These are phyloP conservation scores for Colletotrichum sp. DNA, from an alignment of 2,329 filamentous ascomycete genomes.

Conservation along the genomic window DNA sequence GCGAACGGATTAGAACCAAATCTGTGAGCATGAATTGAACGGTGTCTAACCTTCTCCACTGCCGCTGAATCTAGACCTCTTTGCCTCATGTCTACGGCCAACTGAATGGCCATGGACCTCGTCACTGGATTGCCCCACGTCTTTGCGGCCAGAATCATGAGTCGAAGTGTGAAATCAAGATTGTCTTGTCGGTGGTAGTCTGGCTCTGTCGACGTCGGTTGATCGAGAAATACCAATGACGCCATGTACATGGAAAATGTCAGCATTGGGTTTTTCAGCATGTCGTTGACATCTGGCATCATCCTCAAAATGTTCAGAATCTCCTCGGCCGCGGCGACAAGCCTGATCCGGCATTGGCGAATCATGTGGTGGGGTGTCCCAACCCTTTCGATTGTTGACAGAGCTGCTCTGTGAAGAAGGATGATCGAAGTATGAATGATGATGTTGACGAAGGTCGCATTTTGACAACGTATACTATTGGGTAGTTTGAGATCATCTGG, in stretches of 20 bases:
- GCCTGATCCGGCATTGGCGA: slow-evolving; percentile 69
- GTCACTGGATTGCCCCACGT: slow-evolving; percentile 65
- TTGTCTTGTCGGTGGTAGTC: slow-evolving; percentile 49
- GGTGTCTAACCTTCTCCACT: slow-evolving; percentile 25
- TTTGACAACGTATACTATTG: slow-evolving; percentile 61
- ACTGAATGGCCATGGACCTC: slow-evolving; percentile 72
- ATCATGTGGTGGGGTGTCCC: slow-evolving; percentile 41
- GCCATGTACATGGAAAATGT: slow-evolving; percentile 76
- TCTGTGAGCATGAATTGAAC: rapidly evolving
- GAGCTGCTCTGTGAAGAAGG: slow-evolving; percentile 72
- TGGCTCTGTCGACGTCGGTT: slow-evolving; percentile 59
- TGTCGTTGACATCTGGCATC: slow-evolving; percentile 41
- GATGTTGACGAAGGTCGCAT: slow-evolving; percentile 67
- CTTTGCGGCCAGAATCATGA: slow-evolving; percentile 68
- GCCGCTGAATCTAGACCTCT: slow-evolving; percentile 28
- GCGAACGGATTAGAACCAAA: not conserved
- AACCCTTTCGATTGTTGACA: slow-evolving; percentile 71
- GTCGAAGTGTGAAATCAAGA: slow-evolving; percentile 70
- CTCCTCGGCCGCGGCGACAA: slow-evolving; percentile 70
- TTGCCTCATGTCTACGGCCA: slow-evolving; percentile 68
- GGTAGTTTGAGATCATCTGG: slow-evolving; percentile 66
- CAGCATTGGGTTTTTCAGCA: slow-evolving; percentile 72
- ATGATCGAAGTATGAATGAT: slow-evolving; percentile 72
- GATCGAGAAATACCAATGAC: slow-evolving; percentile 73
- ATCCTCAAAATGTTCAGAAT: slow-evolving; percentile 73